Base-by-base conservation (phyloP, 768 basidiomycete species). In the Pulveroboletus sp. region DNA sequence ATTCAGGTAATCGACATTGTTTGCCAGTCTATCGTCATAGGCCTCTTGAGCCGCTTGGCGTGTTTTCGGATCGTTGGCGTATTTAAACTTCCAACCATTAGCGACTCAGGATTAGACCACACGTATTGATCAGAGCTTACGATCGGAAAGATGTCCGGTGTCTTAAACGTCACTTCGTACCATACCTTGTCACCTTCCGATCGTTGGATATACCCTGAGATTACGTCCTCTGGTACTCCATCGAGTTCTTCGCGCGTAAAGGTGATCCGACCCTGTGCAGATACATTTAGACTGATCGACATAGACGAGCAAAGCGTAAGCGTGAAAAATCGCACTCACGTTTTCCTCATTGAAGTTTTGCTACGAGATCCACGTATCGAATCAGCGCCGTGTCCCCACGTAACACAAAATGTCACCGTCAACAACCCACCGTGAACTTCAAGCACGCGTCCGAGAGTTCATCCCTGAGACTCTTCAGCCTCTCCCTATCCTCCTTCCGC, bases 331-430 rank as follows among this genome's bases (percentile, higher is more conserved):
- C 12, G 7, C 11, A 58, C 73, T 43, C 56, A 87, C 89, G 38
- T 85, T 83, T 63, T 93, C 91, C 67, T 94, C 90, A 58, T 92
- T 92, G 71, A 86, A 90, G 70, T 91, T 89, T 83, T 87, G 89
- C 85, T 88, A 50, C 9, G 37, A 48, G 39, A 54, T 39, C 24
- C 21, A 40, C 8, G n/a, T 0, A 26, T 17, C 5, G 14, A 38
- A 39, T 47, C 31, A 47, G 15, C 21, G 33, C 28, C 12, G 12
- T 27, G 6, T 1, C 8, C 11, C 14, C 14, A 43, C n/a, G 15
- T 15, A 27, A n/a, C 39, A n/a, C 28, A 30, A 12, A 41, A 27
- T 11, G 26, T 21, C 7, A 26, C 8, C n/a, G 28, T 41, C 40
- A 9, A 30, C 9, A 11, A 43, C 83, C 54, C 59, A 89, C 87